Evolutionary conservation across 2,329 filamentous ascomycete genomes (phyloP).

Genomic region (Trichoderma guizhouense): DNA sequence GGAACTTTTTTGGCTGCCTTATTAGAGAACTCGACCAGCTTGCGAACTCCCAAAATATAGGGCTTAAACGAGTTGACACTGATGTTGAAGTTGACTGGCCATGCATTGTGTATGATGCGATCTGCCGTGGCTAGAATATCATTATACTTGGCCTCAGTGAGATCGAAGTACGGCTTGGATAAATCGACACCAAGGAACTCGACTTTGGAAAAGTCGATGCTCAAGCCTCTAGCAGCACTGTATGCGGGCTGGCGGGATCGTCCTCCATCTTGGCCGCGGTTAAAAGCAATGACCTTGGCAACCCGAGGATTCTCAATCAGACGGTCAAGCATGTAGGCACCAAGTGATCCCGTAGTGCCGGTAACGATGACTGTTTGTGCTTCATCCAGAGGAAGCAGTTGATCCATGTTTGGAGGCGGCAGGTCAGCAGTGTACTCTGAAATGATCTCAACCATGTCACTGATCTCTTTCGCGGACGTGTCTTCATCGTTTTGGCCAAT

Average conservation of each 20-base stretch:
- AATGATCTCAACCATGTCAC: slow-evolving; percentile 21
- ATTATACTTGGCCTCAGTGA: slow-evolving; percentile 14
- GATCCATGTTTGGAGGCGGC: slow-evolving; percentile 19
- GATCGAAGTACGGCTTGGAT: slow-evolving; percentile 24
- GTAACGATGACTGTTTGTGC: slow-evolving; percentile 70
- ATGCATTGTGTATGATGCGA: slow-evolving; percentile 50
- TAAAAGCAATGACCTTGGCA: slow-evolving; percentile 27
- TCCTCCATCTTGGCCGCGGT: slow-evolving; percentile 35
- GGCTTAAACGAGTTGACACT: slow-evolving; percentile 47
- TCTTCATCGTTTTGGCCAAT: slow-evolving; percentile 15
- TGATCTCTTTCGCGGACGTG: not conserved
- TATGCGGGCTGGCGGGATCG: slow-evolving; percentile 36
- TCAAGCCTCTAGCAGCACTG: slow-evolving; percentile 38
- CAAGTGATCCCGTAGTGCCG: slow-evolving; percentile 84
- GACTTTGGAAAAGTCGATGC: slow-evolving; percentile 36
- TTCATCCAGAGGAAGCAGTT: slow-evolving; percentile 27
- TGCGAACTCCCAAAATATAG: slow-evolving; percentile 48
- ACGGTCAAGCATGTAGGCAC: slow-evolving; percentile 62
- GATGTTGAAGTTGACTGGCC: slow-evolving; percentile 51
- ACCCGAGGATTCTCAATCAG: slow-evolving; percentile 27
- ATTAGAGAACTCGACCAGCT: slow-evolving; percentile 44
- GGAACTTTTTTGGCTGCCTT: slow-evolving; percentile 31
- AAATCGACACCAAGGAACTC: slow-evolving; percentile 50
- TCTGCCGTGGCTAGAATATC: slow-evolving; percentile 18
- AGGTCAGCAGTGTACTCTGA: slow-evolving; percentile 32